Percentiles rank a stretch among this genome's conserved stretches.
phyloP scores from a whole-genome alignment of 768 basidiomycete species.

The Tephrocybe sp. region DNA sequence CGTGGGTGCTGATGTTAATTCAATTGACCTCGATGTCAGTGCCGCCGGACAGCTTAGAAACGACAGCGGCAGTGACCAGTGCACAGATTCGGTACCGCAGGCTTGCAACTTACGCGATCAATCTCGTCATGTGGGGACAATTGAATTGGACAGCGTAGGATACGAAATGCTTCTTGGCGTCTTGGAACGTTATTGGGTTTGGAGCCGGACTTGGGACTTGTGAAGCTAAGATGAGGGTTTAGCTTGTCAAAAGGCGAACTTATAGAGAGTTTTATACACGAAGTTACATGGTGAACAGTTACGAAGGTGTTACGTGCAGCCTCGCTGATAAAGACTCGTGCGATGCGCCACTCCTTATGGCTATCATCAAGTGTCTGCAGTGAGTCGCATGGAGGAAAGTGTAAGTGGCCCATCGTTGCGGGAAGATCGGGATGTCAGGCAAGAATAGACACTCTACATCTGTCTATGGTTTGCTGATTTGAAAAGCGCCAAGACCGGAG shows the following conservation, averaged over 20 bases:
- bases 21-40: slow-evolving; percentile 11
- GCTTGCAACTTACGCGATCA: slow-evolving; percentile 2
- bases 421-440: slow-evolving; percentile 5
- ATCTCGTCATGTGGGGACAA: slow-evolving; percentile 8
- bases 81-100: slow-evolving; percentile 6
- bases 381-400: too few relatives aligned
- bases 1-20: slow-evolving; percentile 5
- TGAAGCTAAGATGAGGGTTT: slow-evolving; percentile 5
- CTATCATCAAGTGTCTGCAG: too few relatives aligned
- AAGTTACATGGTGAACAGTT: neutral
- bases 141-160: slow-evolving; percentile 34
- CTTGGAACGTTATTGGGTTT: slow-evolving; percentile 36
- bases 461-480: neutral
- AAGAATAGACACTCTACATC: neutral
- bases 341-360: slow-evolving; percentile 16
- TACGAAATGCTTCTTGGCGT: slow-evolving; percentile 39
- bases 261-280: neutral
- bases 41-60: slow-evolving; percentile 13
- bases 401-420: slow-evolving; percentile 1
- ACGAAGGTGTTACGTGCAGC: neutral
- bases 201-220: slow-evolving; percentile 17
- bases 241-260: neutral
- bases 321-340: neutral
- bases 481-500: neutral
- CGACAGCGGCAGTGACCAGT: slow-evolving; percentile 10